A percentile compares a stretch with the other conserved stretches of the same genome.
Conservation (phyloP, 768 basidiomycete genomes). For the Sarcodon aspratus region DNA sequence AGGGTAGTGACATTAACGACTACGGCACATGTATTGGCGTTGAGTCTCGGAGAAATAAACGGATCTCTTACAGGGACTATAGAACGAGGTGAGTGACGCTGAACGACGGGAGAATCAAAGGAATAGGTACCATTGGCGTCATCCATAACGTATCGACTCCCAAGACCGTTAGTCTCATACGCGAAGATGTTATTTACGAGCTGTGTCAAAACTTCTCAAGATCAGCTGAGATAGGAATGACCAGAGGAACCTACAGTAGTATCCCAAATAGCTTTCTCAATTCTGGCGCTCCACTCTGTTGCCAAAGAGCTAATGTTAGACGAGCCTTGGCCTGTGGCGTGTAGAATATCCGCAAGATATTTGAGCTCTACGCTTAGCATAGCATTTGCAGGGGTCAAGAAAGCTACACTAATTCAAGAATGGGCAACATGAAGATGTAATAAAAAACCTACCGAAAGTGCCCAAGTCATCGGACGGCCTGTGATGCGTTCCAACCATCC, state of each 20-base stretch:
- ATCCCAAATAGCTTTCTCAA: constrained; percentile 49
- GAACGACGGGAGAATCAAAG: no score
- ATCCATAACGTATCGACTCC: constrained; percentile 71
- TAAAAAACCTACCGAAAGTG: constrained; percentile 38
- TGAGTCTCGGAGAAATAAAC: background rate
- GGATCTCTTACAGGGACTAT: background rate
- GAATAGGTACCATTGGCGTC: constrained; percentile 48
- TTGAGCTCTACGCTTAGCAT: constrained; percentile 69
- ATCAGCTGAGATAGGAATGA: no score
- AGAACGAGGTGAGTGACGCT: no score
- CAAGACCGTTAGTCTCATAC: constrained; percentile 69
- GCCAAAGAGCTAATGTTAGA: constrained; percentile 43
- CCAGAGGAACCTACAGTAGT: constrained; percentile 32
- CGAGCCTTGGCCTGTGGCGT: constrained; percentile 29
- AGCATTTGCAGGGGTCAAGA: constrained; percentile 70
- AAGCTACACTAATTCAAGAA: constrained; percentile 30
- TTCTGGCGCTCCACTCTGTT: constrained; percentile 43
- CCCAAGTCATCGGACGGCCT: constrained; percentile 70
- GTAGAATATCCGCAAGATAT: constrained; percentile 49
- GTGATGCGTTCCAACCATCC: constrained; percentile 67
- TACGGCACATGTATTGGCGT: constrained; percentile 11
- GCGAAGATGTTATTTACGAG: constrained; percentile 57
- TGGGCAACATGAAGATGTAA: background rate
- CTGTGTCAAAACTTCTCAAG: constrained; percentile 19
- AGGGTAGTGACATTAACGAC: constrained; percentile 72